Percentiles rank a stretch among this genome's conserved stretches.
Evolutionary conservation across 2,329 filamentous ascomycete genomes (phyloP).

Genomic region (Knufia fluminis): DNA sequence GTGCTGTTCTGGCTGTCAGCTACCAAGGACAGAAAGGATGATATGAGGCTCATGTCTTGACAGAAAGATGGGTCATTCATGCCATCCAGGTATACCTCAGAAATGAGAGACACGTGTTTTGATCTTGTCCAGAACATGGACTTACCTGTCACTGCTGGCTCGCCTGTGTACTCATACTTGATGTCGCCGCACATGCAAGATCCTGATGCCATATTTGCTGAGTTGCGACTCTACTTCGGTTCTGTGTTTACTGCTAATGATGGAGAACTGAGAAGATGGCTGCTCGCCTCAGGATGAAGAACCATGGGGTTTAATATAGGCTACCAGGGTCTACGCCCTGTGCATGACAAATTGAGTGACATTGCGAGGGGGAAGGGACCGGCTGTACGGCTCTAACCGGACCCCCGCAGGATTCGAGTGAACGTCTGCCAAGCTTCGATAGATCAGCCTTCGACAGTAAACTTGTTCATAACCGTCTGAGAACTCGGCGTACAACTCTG

Average conservation of each 20-base stretch:
- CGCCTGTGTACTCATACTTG: conserved; percentile 26
- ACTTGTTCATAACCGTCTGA: no score
- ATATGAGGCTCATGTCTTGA: no score
- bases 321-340: no score
- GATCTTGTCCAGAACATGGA: neutral
- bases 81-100: neutral
- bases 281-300: no score
- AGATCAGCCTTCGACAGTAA: no score
- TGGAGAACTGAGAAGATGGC: no score
- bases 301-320: no score
- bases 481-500: no score
- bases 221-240: neutral
- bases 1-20: conserved; percentile 23
- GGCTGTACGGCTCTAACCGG: neutral
- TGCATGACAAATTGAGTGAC: neutral
- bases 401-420: neutral
- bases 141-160: conserved; percentile 10
- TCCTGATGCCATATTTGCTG: conserved; percentile 18
- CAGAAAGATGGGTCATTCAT: no score
- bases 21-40: neutral
- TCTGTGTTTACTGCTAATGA: no score
- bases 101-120: neutral
- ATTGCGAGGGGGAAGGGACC: neutral
- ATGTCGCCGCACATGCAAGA: conserved; percentile 30
- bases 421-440: neutral